phyloP scores from a whole-genome alignment of 192 early-diverging fungal species.

The Coemansia sp. region DNA sequence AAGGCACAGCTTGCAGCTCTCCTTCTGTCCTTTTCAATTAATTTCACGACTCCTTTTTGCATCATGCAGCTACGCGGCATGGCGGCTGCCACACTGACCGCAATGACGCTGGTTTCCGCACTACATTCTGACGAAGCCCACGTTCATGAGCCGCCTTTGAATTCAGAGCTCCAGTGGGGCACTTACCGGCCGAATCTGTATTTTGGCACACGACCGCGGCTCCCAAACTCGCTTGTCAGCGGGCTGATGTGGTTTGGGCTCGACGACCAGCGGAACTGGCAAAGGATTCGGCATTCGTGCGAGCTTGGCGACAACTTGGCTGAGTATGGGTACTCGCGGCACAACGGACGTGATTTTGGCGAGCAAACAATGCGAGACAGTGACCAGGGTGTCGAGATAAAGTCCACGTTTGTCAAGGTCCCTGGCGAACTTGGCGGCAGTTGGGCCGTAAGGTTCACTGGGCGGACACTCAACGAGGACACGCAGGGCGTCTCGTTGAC shows the following conservation, averaged over 20 bases:
- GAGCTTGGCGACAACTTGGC: slow-evolving; percentile 78
- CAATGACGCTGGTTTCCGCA: neutral
- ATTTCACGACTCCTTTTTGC: neutral
- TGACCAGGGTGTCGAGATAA: slow-evolving; percentile 35
- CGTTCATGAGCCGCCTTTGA: neutral
- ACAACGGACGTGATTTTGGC: slow-evolving; percentile 81
- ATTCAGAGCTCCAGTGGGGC: slow-evolving; percentile 76
- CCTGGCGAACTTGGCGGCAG: slow-evolving; percentile 58
- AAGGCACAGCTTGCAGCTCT: too few relatives aligned
- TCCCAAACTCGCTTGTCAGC: slow-evolving; percentile 73
- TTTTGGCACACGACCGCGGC: slow-evolving; percentile 82
- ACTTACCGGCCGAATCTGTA: slow-evolving; percentile 91
- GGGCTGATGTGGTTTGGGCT: slow-evolving; percentile 93
- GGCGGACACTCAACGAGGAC: slow-evolving; percentile 52
- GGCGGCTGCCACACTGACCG: neutral
- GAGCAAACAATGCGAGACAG: slow-evolving; percentile 54
- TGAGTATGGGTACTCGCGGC: slow-evolving; percentile 82
- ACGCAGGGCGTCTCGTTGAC: slow-evolving; percentile 57
- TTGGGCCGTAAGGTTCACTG: slow-evolving; percentile 58
- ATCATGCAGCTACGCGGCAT: neutral
- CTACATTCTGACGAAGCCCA: neutral
- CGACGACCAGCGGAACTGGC: slow-evolving; percentile 55
- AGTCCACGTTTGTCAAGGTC: slow-evolving; percentile 22
- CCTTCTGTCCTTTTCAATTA: neutral
- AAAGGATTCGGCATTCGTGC: slow-evolving; percentile 83